Percentiles rank a stretch among this genome's conserved stretches.
phyloP scores from a whole-genome alignment of 2,329 filamentous ascomycete genomes.

The Diaporthe vexans region DNA sequence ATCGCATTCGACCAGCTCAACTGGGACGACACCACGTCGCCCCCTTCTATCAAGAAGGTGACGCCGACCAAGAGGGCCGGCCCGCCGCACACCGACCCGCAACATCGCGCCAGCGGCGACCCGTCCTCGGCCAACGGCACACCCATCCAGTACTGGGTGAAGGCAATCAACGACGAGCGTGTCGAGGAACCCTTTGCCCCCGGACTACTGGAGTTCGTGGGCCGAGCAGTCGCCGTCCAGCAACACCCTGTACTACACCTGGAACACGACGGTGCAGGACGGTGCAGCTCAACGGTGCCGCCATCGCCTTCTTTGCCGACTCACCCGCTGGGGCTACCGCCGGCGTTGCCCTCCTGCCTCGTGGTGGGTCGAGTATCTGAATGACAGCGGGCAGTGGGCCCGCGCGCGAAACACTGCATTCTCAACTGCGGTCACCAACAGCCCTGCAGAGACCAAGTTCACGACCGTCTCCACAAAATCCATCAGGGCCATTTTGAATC shows the following conservation, averaged over 20 bases:
- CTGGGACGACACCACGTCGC: conserved; percentile 50
- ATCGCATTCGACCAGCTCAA: conserved; percentile 52
- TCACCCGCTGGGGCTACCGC: conserved; percentile 48
- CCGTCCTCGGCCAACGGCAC: conserved; percentile 46
- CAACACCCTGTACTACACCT: conserved; percentile 51
- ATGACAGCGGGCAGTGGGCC: conserved; percentile 44
- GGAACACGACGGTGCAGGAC: conserved; percentile 47
- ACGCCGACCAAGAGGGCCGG: conserved; percentile 48
- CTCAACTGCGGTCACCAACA: conserved; percentile 46
- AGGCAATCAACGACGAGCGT: conserved; percentile 51
- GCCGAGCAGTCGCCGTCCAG: conserved; percentile 48
- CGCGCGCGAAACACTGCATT: conserved; percentile 45
- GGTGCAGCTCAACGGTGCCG: conserved; percentile 49
- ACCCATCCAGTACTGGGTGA: conserved; percentile 56
- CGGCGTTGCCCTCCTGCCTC: conserved; percentile 49
- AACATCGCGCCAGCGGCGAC: conserved; percentile 51
- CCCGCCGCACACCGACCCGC: conserved; percentile 47
- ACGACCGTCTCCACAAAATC: conserved; percentile 46
- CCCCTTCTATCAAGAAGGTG: conserved; percentile 49
- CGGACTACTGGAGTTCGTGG: conserved; percentile 56
- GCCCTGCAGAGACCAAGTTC: conserved; percentile 49
- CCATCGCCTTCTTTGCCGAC: conserved; percentile 51
- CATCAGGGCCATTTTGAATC: conserved; percentile 45
- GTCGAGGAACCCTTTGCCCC: conserved; percentile 52
- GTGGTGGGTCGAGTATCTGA: conserved; percentile 49